Percentiles rank a stretch among this genome's conserved stretches.
phyloP scores from a whole-genome alignment of 2,329 filamentous ascomycete genomes.

The Fusarium pseudoanthophilum region DNA sequence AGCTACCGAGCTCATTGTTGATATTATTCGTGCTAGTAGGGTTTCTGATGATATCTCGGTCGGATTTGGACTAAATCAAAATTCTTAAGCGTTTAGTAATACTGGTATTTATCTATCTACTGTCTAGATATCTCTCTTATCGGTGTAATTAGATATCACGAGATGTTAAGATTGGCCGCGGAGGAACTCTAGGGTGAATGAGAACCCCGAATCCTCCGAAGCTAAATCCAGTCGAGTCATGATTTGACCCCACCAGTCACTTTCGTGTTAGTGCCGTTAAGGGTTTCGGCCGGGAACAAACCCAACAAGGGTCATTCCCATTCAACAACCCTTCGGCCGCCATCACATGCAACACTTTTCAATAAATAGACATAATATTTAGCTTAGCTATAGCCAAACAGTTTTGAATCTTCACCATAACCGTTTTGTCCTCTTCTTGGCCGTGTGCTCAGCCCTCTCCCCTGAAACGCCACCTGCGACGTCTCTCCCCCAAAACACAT shows the following conservation, averaged over 20 bases:
- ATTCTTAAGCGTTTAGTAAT: no score
- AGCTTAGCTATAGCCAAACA: not conserved
- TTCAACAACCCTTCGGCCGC: not conserved
- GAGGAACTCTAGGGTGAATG: not conserved
- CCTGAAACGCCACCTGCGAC: conserved; percentile 12
- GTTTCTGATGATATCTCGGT: not conserved
- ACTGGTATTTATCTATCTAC: no score
- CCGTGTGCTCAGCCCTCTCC: not conserved
- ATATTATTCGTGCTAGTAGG: rapidly evolving
- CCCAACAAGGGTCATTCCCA: not conserved
- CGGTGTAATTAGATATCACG: rapidly evolving
- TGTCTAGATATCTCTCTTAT: rapidly evolving
- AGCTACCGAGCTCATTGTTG: rapidly evolving
- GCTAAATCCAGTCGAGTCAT: not conserved
- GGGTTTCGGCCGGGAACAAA: not conserved
- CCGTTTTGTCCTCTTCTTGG: not conserved
- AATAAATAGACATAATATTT: not conserved
- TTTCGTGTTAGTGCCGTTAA: not conserved
- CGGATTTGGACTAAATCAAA: no score
- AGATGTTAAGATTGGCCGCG: rapidly evolving
- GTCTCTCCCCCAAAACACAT: not conserved
- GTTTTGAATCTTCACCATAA: not conserved
- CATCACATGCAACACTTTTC: not conserved
- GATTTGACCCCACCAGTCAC: not conserved
- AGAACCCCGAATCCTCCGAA: not conserved